phyloP scores from a whole-genome alignment of 768 basidiomycete genomes.

The Termitomyces titanicus region DNA sequence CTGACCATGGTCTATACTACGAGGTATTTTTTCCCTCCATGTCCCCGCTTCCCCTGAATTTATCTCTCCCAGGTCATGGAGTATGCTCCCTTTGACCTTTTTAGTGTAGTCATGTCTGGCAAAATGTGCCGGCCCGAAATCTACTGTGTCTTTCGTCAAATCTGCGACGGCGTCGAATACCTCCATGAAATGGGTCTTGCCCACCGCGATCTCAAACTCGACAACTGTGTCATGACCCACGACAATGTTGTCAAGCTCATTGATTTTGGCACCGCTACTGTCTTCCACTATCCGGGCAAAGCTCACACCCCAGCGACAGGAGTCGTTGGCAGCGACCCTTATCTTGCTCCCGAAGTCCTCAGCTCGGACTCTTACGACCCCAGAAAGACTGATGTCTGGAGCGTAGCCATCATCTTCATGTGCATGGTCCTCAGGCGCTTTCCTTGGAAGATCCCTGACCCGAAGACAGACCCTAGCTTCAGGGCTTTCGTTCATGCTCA shows the following conservation, averaged over 20 bases:
- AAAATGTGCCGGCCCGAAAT: conserved; percentile 99
- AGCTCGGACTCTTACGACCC: conserved; percentile 83
- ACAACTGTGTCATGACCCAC: conserved; percentile 99
- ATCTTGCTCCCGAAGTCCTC: conserved; percentile 96
- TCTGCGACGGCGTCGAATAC: conserved; percentile 97
- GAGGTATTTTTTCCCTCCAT: conserved; percentile 60
- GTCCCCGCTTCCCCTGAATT: conserved; percentile 7
- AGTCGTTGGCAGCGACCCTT: conserved; percentile 95
- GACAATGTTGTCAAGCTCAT: conserved; percentile 96
- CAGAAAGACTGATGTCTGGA: conserved; percentile 98
- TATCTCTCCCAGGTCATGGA: conserved; percentile 85
- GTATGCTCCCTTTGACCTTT: conserved; percentile 97
- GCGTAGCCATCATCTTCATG: conserved; percentile 96
- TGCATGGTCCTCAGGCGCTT: conserved; percentile 98
- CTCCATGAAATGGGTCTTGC: conserved; percentile 97
- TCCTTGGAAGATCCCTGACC: conserved; percentile 98
- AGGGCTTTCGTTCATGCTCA: conserved; percentile 90
- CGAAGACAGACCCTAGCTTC: conserved; percentile 89
- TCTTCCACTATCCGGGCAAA: conserved; percentile 98
- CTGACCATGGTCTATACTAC: conserved; percentile 97
- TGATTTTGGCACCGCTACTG: conserved; percentile 99
- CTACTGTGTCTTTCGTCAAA: conserved; percentile 98
- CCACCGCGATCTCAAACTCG: conserved; percentile 97
- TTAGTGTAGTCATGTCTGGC: conserved; percentile 99
- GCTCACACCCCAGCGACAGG: conserved; percentile 76